These are phyloP conservation scores for Suillus lakei DNA, from an alignment of 768 basidiomycete species.

Conservation along the genomic window DNA sequence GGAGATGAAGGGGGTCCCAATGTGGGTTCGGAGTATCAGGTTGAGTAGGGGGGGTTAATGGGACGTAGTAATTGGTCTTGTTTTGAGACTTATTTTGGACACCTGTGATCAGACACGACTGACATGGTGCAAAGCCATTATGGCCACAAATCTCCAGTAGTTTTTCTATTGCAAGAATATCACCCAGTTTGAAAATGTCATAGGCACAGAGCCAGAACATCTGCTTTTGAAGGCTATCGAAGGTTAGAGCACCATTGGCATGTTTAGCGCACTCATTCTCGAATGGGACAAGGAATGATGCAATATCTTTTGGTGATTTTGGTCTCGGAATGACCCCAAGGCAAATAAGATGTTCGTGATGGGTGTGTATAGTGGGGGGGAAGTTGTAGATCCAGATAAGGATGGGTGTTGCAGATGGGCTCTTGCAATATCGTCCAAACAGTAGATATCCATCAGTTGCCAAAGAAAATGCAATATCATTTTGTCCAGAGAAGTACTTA, in stretches of 20 bases:
- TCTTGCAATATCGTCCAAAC: conserved; percentile 31
- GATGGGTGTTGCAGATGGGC: conserved; percentile 1
- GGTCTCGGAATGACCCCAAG: conserved; percentile 39
- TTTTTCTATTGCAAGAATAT: conserved; percentile 40
- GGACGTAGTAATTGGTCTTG: conserved; percentile 12
- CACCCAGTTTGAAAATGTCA: conserved; percentile 33
- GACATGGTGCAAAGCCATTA: conserved; percentile 40
- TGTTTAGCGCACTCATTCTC: conserved; percentile 18
- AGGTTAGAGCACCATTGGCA: conserved; percentile 18
- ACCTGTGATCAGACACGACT: conserved; percentile 26
- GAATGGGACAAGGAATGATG: conserved; percentile 38
- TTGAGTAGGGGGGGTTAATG: not conserved
- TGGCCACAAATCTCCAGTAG: conserved; percentile 41
- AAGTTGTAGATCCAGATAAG: not conserved
- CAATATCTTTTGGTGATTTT: conserved; percentile 34
- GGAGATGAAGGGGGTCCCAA: conserved; percentile 32
- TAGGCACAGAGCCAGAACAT: conserved; percentile 20
- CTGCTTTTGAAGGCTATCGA: conserved; percentile 10
- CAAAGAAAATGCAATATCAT: conserved; percentile 48
- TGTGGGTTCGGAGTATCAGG: conserved; percentile 1
- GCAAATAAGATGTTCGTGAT: conserved; percentile 30
- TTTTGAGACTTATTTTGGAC: conserved; percentile 13
- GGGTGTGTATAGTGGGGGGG: not conserved
- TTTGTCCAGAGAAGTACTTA: conserved; percentile 39
- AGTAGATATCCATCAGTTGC: conserved; percentile 48